Conservation (phyloP, 2,329 filamentous ascomycete species). For the Myrmaecium sp. region DNA sequence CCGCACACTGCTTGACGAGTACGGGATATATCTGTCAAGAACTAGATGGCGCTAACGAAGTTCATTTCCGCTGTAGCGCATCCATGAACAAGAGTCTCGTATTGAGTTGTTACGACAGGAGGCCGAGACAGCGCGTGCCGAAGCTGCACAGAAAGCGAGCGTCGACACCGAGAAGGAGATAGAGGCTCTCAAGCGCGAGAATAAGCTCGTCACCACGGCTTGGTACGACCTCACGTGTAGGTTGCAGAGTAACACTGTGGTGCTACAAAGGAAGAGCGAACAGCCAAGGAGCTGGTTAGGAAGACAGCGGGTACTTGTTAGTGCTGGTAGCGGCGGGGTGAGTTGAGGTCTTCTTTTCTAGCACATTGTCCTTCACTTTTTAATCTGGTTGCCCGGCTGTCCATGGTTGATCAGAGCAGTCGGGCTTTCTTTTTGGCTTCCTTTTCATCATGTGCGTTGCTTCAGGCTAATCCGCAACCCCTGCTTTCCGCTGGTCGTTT, state of each 20-base stretch:
- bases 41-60: too few species aligned
- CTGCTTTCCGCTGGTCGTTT: too few species aligned
- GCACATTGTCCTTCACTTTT: too few species aligned
- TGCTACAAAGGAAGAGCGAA: constrained; percentile 58
- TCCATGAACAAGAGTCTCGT: neutral
- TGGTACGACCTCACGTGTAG: constrained; percentile 72
- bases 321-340: too few species aligned
- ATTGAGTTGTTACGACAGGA: neutral
- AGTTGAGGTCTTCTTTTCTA: too few species aligned
- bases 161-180: constrained; percentile 29
- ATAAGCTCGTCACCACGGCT: constrained; percentile 61
- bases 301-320: constrained; percentile 49
- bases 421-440: too few species aligned
- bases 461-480: too few species aligned
- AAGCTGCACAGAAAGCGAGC: constrained; percentile 7
- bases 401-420: too few species aligned
- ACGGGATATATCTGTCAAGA: too few species aligned
- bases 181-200: constrained; percentile 59
- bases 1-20: too few species aligned
- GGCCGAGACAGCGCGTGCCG: constrained; percentile 5
- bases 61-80: neutral
- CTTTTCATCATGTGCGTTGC: too few species aligned
- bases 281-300: constrained; percentile 69
- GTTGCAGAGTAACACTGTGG: constrained; percentile 68
- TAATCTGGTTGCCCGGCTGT: too few species aligned